A percentile compares a stretch with the other conserved stretches of the same genome.
Conservation (phyloP, 768 basidiomycete species). For the Russula sp. region DNA sequence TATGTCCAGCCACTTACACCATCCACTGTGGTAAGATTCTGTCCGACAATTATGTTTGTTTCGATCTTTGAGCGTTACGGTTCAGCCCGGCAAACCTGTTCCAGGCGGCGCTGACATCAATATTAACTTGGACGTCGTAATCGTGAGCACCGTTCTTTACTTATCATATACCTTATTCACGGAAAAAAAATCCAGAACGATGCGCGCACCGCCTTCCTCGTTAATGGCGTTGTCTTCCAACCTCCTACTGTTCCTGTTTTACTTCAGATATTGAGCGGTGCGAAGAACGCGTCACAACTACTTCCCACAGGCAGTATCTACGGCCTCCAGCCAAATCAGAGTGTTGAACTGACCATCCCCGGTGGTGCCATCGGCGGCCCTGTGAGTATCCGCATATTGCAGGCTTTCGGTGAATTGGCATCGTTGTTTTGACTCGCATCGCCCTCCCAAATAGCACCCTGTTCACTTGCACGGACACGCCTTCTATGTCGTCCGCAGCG, state of each 20-base stretch:
- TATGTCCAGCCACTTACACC: slow-evolving; percentile 17
- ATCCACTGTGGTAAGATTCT: slow-evolving; percentile 17
- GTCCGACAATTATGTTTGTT: not conserved
- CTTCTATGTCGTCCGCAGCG: slow-evolving; percentile 13
- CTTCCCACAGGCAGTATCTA: slow-evolving; percentile 46
- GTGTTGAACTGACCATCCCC: slow-evolving; percentile 44
- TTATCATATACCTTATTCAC: not conserved
- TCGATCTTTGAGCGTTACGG: not conserved
- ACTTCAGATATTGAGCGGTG: slow-evolving; percentile 54
- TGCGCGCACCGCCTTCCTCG: slow-evolving; percentile 25
- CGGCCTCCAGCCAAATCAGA: slow-evolving; percentile 40
- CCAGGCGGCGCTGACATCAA: slow-evolving; percentile 26
- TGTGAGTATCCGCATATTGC: not conserved
- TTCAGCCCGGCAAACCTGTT: slow-evolving; percentile 25
- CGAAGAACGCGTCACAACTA: slow-evolving; percentile 40
- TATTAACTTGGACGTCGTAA: slow-evolving; percentile 19
- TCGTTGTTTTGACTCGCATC: not conserved
- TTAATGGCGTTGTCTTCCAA: slow-evolving; percentile 35
- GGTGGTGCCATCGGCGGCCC: slow-evolving; percentile 36
- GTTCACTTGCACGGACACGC: slow-evolving; percentile 21
- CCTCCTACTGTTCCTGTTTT: slow-evolving; percentile 47
- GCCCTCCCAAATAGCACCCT: slow-evolving; percentile 7
- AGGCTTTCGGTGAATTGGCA: no score
- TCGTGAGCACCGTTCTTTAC: slow-evolving; percentile 16
- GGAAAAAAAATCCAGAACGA: slow-evolving; percentile 5